Conservation (phyloP, 2,329 filamentous ascomycete genomes). For the Sclerotinia spermophila region DNA sequence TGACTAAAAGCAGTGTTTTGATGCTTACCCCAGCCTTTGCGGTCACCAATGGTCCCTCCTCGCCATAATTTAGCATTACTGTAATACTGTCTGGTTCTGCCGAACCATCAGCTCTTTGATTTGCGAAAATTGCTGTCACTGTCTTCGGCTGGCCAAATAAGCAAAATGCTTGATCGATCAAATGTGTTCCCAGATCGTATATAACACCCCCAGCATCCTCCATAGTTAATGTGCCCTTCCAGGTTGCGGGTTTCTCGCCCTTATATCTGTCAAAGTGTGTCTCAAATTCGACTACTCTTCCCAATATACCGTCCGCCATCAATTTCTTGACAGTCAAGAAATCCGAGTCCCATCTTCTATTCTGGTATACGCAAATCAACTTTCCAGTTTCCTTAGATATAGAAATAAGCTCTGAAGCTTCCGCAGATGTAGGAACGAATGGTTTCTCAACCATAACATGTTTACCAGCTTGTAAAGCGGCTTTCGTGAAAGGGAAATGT, state of each 20-base stretch:
- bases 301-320: conserved; percentile 56
- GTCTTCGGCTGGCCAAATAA: conserved; percentile 66
- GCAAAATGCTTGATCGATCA: conserved; percentile 70
- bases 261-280: conserved; percentile 77
- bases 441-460: conserved; percentile 82
- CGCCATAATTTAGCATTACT: conserved; percentile 62
- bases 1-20: background rate
- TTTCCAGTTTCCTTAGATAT: conserved; percentile 40
- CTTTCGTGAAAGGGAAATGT: conserved; percentile 63
- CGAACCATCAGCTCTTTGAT: conserved; percentile 54
- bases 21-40: conserved; percentile 56
- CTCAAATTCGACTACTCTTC: conserved; percentile 72
- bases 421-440: conserved; percentile 67
- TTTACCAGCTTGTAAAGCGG: conserved; percentile 66
- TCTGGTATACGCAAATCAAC: conserved; percentile 47
- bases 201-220: conserved; percentile 61
- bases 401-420: conserved; percentile 59
- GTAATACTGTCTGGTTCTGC: conserved; percentile 56
- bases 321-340: conserved; percentile 67
- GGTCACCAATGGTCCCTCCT: conserved; percentile 58
- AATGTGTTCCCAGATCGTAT: conserved; percentile 72
- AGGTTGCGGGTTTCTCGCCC: conserved; percentile 54
- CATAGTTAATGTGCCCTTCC: conserved; percentile 63
- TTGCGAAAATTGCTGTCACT: conserved; percentile 66
- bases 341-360: conserved; percentile 69